Evolutionary conservation across 2,329 filamentous ascomycete species (phyloP).

Genomic region (Beauveria brongniartii): DNA sequence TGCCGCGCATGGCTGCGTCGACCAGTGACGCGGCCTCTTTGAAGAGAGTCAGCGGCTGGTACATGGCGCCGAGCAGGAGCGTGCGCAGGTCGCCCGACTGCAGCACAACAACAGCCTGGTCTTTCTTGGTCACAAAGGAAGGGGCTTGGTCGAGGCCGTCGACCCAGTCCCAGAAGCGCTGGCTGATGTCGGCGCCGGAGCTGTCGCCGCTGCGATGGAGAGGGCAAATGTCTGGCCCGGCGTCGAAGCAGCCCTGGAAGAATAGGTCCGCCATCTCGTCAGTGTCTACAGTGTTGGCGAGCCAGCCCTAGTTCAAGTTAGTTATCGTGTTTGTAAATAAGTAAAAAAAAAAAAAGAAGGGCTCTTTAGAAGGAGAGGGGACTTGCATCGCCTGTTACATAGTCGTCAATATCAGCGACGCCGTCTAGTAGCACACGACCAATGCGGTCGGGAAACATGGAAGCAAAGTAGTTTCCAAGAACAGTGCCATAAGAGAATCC

Average conservation of each 20-base stretch:
- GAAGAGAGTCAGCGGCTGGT: constrained; percentile 13
- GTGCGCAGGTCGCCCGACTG: constrained; percentile 23
- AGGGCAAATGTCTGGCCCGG: constrained; percentile 20
- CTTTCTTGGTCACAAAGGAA: constrained; percentile 14
- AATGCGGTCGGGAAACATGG: constrained; percentile 28
- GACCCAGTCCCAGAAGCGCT: constrained; percentile 25
- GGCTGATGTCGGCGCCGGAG: constrained; percentile 20
- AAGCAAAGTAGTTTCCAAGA: constrained; percentile 28
- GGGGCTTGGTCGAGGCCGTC: constrained; percentile 21
- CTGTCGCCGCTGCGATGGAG: constrained; percentile 21
- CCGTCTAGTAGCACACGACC: constrained; percentile 35
- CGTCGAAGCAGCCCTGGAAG: constrained; percentile 28
- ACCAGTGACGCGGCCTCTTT: constrained; percentile 14
- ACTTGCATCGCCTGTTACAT: constrained; percentile 23
- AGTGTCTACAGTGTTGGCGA: constrained; percentile 29
- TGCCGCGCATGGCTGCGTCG: constrained; percentile 16
- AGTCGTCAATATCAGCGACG: constrained; percentile 30
- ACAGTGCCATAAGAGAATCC: constrained; percentile 39
- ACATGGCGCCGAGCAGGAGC: constrained; percentile 22
- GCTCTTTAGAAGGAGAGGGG: neutral
- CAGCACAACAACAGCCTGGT: constrained; percentile 19
- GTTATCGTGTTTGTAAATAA: neutral
- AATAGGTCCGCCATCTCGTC: constrained; percentile 27
- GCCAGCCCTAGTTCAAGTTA: constrained; percentile 23
- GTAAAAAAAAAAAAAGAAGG: neutral